Conservation (phyloP, 2,329 filamentous ascomycete genomes). For the Phialemonium atrogriseum region DNA sequence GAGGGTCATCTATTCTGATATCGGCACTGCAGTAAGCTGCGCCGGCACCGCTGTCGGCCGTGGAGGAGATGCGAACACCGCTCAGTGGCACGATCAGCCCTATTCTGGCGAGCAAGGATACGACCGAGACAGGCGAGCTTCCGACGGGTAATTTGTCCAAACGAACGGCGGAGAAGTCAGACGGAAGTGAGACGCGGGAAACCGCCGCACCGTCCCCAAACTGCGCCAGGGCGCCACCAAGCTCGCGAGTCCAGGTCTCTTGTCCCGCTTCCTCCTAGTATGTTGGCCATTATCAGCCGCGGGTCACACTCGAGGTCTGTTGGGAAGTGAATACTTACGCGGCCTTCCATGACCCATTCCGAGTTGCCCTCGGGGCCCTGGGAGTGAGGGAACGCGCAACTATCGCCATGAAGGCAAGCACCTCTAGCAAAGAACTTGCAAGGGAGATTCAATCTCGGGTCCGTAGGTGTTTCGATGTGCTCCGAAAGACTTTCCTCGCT, state of each 20-base stretch:
- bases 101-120: slow-evolving; percentile 10
- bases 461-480: too few species aligned
- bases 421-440: not conserved
- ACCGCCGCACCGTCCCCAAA: slow-evolving; percentile 24
- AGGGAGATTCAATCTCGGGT: not conserved
- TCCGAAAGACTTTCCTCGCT: too few species aligned
- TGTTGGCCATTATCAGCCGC: not conserved
- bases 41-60: slow-evolving; percentile 4
- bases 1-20: slow-evolving; percentile 16
- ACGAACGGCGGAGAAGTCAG: slow-evolving; percentile 27
- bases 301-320: not conserved
- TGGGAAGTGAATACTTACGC: not conserved
- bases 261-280: not conserved
- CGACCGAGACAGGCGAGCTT: slow-evolving; percentile 12
- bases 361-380: not conserved
- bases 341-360: too few species aligned
- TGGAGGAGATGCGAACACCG: too few species aligned
- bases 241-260: slow-evolving; percentile 9
- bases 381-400: not conserved
- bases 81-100: slow-evolving; percentile 6
- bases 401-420: not conserved
- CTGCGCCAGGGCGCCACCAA: slow-evolving; percentile 18
- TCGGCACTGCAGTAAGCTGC: slow-evolving; percentile 11
- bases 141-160: slow-evolving; percentile 18
- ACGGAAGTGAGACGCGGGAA: slow-evolving; percentile 18